phyloP scores from a whole-genome alignment of 1,284 basidiomycete genomes.

The Sporisorium exsertum region DNA sequence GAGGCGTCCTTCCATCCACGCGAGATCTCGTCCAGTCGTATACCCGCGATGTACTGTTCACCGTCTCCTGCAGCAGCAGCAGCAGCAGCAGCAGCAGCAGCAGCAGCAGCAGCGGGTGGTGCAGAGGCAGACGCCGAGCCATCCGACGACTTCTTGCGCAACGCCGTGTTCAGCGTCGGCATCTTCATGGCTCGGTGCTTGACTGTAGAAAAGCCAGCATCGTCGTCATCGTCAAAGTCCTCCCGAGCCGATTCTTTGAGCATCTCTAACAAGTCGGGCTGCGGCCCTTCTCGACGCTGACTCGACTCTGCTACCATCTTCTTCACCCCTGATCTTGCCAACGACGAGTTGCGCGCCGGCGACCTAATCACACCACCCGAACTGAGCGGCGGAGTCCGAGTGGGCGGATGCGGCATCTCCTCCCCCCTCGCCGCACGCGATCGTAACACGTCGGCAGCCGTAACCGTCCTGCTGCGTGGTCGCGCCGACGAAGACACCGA shows the following conservation, averaged over 20 bases:
- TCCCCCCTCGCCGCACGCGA: slow-evolving; percentile 7
- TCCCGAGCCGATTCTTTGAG: slow-evolving; percentile 13
- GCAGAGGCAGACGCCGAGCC: slow-evolving; percentile 4
- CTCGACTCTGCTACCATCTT: slow-evolving; percentile 31
- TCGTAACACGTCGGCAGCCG: slow-evolving; percentile 27
- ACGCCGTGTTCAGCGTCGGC: neutral
- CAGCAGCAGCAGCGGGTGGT: neutral
- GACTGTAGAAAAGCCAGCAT: slow-evolving; percentile 8
- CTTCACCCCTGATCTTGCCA: slow-evolving; percentile 4
- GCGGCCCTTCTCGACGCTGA: slow-evolving; percentile 30
- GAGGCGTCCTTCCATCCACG: slow-evolving; percentile 20
- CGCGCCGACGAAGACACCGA: slow-evolving; percentile 15
- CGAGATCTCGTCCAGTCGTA: slow-evolving; percentile 48
- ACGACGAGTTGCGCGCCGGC: slow-evolving; percentile 17
- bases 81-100: neutral
- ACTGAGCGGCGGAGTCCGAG: slow-evolving; percentile 4
- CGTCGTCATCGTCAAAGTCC: slow-evolving; percentile 7
- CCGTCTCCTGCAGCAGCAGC: neutral
- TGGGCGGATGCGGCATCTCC: neutral
- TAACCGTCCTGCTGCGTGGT: slow-evolving; percentile 37
- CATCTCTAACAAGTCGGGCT: slow-evolving; percentile 23
- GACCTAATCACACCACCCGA: slow-evolving; percentile 7
- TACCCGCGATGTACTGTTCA: slow-evolving; percentile 32
- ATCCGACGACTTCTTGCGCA: slow-evolving; percentile 18
- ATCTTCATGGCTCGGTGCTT: slow-evolving; percentile 1